Conservation (phyloP, 2,329 filamentous ascomycete species). For the Rhynchosporium graminicola region DNA sequence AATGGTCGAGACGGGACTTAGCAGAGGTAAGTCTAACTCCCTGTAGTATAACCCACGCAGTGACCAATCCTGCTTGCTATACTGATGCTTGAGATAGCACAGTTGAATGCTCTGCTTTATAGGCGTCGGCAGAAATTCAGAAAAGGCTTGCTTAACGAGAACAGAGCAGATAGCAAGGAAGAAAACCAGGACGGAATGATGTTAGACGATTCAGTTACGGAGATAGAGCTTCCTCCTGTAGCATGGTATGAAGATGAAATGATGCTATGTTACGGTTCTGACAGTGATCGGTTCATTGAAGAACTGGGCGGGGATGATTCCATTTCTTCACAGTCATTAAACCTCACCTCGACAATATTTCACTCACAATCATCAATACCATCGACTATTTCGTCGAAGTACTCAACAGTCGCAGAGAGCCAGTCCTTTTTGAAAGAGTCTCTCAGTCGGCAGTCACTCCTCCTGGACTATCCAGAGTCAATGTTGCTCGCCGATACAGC, state of each 20-base stretch:
- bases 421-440: not conserved
- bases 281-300: not conserved
- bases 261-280: not conserved
- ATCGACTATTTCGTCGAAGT: not conserved
- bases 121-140: not conserved
- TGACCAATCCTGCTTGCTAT: not conserved
- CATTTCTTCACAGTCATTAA: not conserved
- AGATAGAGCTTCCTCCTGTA: not conserved
- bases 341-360: not conserved
- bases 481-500: not conserved
- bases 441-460: not conserved
- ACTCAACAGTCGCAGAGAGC: not conserved
- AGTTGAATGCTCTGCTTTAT: constrained; percentile 5
- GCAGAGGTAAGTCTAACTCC: not conserved
- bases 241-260: not conserved
- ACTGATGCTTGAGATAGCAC: constrained; percentile 2
- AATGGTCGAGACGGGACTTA: constrained; percentile 16
- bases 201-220: not conserved
- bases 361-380: not conserved
- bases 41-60: not conserved
- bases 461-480: not conserved
- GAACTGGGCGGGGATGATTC: not conserved
- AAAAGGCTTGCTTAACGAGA: not conserved
- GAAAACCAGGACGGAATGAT: not conserved
- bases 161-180: not conserved